These are phyloP conservation scores for Chaetomiaceae sp. DNA, from an alignment of 2,329 filamentous ascomycete species.

Conservation along the genomic window DNA sequence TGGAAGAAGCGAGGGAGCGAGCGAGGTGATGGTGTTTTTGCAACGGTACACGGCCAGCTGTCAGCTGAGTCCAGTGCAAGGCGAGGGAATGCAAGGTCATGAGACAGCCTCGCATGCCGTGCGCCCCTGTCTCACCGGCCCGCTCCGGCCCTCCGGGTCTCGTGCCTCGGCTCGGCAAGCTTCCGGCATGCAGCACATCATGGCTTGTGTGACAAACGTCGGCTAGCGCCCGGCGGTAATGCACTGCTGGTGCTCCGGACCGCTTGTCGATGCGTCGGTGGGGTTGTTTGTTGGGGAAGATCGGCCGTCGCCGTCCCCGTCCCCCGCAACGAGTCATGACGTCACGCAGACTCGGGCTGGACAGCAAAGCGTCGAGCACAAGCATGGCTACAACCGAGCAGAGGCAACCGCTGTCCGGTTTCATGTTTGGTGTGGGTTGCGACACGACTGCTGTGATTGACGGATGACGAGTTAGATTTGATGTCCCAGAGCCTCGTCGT, in stretches of 20 bases:
- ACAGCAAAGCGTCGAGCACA: neutral
- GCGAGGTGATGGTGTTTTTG: too few relatives aligned
- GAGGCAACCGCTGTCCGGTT: neutral
- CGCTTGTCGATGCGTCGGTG: too few relatives aligned
- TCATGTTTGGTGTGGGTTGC: slow-evolving; percentile 1
- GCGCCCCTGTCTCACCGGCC: neutral
- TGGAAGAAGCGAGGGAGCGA: too few relatives aligned
- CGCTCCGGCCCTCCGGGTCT: neutral
- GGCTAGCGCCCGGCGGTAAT: neutral
- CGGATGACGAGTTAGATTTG: neutral
- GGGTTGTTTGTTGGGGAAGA: too few relatives aligned
- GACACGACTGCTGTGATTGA: neutral
- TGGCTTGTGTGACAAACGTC: neutral
- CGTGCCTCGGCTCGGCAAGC: neutral
- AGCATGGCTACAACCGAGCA: neutral
- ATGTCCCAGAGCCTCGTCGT: neutral
- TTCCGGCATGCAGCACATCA: neutral
- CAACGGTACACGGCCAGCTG: neutral
- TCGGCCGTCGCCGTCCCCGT: neutral
- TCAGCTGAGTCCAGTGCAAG: neutral
- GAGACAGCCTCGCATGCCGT: neutral
- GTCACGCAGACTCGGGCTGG: slow-evolving; percentile 3
- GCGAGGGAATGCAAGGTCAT: neutral
- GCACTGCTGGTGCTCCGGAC: neutral
- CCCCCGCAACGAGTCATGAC: slow-evolving; percentile 1